A percentile compares a stretch with the other conserved stretches of the same genome.
These are phyloP conservation scores for Lichenothelia convexa DNA, from an alignment of 495 filamentous ascomycete genomes.

Conservation along the genomic window DNA sequence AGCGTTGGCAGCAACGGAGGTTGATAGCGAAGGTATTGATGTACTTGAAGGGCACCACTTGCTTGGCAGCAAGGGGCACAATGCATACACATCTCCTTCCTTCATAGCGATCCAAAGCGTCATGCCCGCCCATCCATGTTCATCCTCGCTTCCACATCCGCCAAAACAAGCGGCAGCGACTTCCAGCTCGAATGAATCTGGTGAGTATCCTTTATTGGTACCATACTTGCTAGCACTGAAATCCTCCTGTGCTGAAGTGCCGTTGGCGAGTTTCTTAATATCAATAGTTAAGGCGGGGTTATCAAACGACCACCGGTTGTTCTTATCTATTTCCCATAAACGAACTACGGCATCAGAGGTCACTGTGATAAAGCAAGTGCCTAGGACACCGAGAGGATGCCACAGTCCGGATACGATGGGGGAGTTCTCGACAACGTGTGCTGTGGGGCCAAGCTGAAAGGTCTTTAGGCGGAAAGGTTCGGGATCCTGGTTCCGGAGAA, in stretches of 20 bases:
- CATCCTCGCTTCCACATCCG: conserved; percentile 38
- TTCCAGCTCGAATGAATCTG: conserved; percentile 72
- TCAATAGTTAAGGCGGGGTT: conserved; percentile 65
- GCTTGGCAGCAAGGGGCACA: conserved; percentile 71
- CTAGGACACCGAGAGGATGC: conserved; percentile 68
- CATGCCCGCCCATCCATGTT: conserved; percentile 77
- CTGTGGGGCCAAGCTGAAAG: conserved; percentile 71
- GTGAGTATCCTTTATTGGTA: conserved; percentile 62
- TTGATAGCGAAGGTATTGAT: conserved; percentile 56
- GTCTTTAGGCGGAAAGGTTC: conserved; percentile 56
- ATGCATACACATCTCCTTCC: conserved; percentile 70
- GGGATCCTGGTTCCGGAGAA: conserved; percentile 43
- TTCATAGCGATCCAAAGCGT: conserved; percentile 83
- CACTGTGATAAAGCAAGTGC: conserved; percentile 57
- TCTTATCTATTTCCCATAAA: conserved; percentile 66
- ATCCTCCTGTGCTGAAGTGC: conserved; percentile 55
- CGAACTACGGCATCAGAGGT: conserved; percentile 71
- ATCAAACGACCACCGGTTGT: conserved; percentile 69
- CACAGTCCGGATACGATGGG: conserved; percentile 61
- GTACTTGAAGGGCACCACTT: conserved; percentile 66
- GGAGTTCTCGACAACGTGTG: conserved; percentile 66
- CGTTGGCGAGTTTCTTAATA: conserved; percentile 63
- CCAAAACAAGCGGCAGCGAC: conserved; percentile 73
- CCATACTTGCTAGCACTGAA: conserved; percentile 50
- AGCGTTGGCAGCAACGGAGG: conserved; percentile 49